Conservation (phyloP, 306 rosid species). For the Medicago lupulina region DNA sequence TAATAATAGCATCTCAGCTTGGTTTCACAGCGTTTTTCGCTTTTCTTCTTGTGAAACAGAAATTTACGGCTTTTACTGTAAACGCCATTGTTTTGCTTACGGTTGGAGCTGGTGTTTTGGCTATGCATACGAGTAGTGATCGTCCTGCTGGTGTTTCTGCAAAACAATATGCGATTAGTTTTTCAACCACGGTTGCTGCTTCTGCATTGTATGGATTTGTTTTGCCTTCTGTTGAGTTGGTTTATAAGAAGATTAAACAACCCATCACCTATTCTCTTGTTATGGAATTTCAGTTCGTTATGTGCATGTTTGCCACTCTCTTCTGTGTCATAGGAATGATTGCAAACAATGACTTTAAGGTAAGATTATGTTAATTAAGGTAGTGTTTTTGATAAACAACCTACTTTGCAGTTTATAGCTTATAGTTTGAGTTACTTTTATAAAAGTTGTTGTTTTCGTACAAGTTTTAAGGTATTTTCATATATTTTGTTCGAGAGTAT, state of each 20-base stretch:
- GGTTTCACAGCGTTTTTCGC: constrained; percentile 75
- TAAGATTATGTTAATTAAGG: background rate
- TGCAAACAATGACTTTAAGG: constrained; percentile 79
- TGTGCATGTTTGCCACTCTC: constrained; percentile 62
- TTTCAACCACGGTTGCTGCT: constrained; percentile 61
- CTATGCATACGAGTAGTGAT: constrained; percentile 63
- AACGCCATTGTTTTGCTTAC: constrained; percentile 74
- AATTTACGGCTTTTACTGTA: constrained; percentile 59
- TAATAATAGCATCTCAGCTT: constrained; percentile 67
- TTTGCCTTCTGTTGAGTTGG: constrained; percentile 68
- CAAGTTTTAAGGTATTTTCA: too few relatives aligned
- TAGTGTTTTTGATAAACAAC: too few relatives aligned
- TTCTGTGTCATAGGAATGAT: constrained; percentile 74
- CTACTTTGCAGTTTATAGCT: too few relatives aligned
- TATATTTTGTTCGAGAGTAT: too few relatives aligned
- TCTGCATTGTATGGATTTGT: constrained; percentile 74
- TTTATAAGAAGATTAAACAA: constrained; percentile 66
- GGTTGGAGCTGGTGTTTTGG: constrained; percentile 67
- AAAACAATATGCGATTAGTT: constrained; percentile 60
- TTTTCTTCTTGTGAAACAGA: constrained; percentile 56
- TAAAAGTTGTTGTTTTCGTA: too few relatives aligned
- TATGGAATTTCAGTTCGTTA: constrained; percentile 76
- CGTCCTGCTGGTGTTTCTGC: constrained; percentile 72
- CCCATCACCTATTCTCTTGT: constrained; percentile 64
- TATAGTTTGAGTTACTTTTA: too few relatives aligned